Conservation (phyloP, 352 stramenopile species). For the Plasmopara halstedii region DNA sequence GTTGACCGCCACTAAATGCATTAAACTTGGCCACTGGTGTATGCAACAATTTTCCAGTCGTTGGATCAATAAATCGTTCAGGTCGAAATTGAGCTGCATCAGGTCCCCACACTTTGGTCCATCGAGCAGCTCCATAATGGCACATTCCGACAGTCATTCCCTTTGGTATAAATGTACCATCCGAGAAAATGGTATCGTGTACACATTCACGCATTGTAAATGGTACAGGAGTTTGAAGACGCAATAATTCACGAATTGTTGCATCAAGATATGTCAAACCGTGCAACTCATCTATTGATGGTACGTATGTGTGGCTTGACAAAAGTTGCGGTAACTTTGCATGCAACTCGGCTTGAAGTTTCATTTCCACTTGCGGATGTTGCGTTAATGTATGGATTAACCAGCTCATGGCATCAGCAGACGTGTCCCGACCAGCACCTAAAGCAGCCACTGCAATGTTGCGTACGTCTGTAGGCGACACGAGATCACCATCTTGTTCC, state of each 20-base stretch:
- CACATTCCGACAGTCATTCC: slow-evolving; percentile 43
- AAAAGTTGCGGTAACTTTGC: slow-evolving; percentile 29
- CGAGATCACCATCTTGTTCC: slow-evolving; percentile 14
- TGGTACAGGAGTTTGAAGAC: slow-evolving; percentile 44
- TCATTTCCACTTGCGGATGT: slow-evolving; percentile 34
- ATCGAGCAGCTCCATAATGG: slow-evolving; percentile 41
- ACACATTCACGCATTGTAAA: slow-evolving; percentile 27
- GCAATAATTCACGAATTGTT: slow-evolving; percentile 51
- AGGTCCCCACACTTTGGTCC: slow-evolving; percentile 44
- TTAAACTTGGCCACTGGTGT: slow-evolving; percentile 54
- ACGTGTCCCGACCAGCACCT: slow-evolving; percentile 60
- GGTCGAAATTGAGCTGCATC: slow-evolving; percentile 36
- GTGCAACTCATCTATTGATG: slow-evolving; percentile 40
- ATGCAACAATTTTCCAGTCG: slow-evolving; percentile 26
- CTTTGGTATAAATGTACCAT: slow-evolving; percentile 57
- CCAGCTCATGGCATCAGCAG: slow-evolving; percentile 48
- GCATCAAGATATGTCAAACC: slow-evolving; percentile 51
- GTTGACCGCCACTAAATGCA: slow-evolving; percentile 57
- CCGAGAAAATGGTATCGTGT: slow-evolving; percentile 41
- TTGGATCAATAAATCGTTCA: slow-evolving; percentile 38
- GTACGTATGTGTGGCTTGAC: slow-evolving; percentile 14
- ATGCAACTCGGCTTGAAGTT: slow-evolving; percentile 37
- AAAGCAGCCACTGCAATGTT: slow-evolving; percentile 64
- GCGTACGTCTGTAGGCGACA: slow-evolving; percentile 33
- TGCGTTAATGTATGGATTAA: slow-evolving; percentile 51